These are phyloP conservation scores for Xerocomellus dryophilus DNA, from an alignment of 768 basidiomycete species.

Conservation along the genomic window DNA sequence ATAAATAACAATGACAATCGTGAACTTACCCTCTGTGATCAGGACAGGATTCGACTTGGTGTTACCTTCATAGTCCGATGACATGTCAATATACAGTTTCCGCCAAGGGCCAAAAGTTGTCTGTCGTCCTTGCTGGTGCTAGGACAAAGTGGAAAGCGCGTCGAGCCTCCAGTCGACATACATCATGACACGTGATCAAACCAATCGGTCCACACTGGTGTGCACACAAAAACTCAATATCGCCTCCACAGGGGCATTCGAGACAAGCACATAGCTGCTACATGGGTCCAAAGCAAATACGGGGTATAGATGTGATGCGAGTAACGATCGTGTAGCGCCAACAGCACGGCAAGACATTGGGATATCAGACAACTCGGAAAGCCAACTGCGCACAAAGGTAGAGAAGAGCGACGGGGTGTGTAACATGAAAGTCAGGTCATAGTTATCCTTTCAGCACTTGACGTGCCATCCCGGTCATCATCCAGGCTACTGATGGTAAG, in stretches of 20 bases:
- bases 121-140: neutral
- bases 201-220: no score
- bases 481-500: constrained; percentile 42
- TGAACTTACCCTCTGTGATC: constrained; percentile 63
- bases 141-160: neutral
- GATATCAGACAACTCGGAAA: constrained; percentile 1
- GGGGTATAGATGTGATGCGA: neutral
- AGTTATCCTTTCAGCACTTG: constrained; percentile 55
- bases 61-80: constrained; percentile 26
- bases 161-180: neutral
- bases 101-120: neutral
- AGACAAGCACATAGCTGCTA: neutral
- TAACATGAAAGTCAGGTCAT: constrained; percentile 1
- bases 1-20: neutral
- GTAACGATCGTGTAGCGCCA: neutral
- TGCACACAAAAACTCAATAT: no score
- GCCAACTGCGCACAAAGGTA: neutral
- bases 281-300: neutral
- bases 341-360: neutral
- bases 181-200: constrained; percentile 18
- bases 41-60: constrained; percentile 40
- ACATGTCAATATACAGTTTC: constrained; percentile 12
- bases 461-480: constrained; percentile 42
- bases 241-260: no score
- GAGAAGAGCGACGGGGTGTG: neutral